phyloP scores from a whole-genome alignment of 2,329 filamentous ascomycete genomes.

The Colletotrichum sp. region DNA sequence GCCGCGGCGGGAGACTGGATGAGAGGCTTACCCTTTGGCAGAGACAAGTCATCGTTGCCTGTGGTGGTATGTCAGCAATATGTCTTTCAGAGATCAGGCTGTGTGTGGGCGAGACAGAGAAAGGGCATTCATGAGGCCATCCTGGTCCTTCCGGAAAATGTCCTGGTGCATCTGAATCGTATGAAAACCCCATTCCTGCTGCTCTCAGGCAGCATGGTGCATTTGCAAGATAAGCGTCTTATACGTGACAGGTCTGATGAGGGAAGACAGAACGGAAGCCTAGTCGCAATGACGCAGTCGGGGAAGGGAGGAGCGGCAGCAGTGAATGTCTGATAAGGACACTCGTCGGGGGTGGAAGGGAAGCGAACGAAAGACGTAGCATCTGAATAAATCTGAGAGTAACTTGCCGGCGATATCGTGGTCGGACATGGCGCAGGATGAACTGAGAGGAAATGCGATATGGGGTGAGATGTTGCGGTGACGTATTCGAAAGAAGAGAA shows the following conservation, averaged over 20 bases:
- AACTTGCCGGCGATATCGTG: constrained; percentile 68
- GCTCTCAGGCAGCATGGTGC: background rate
- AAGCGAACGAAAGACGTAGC: accelerated
- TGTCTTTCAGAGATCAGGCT: background rate
- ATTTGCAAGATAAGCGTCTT: background rate
- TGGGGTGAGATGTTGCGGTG: background rate
- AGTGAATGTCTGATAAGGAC: background rate
- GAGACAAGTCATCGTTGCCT: constrained; percentile 68
- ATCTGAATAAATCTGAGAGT: background rate
- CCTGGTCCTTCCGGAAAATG: background rate
- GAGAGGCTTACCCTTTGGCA: constrained; percentile 62
- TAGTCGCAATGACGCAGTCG: background rate
- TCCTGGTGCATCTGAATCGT: background rate
- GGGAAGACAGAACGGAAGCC: background rate
- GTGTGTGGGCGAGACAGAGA: background rate
- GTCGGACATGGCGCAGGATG: constrained; percentile 58
- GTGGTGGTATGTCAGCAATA: constrained; percentile 34
- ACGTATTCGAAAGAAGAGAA: background rate
- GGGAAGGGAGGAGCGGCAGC: too few species aligned
- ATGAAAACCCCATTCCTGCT: background rate
- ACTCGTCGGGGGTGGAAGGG: background rate
- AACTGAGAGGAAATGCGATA: background rate
- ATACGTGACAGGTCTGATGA: background rate
- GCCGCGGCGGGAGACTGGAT: background rate
- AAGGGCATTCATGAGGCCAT: background rate